Conservation (phyloP, 2,329 filamentous ascomycete species). For the Neurospora crassa region DNA sequence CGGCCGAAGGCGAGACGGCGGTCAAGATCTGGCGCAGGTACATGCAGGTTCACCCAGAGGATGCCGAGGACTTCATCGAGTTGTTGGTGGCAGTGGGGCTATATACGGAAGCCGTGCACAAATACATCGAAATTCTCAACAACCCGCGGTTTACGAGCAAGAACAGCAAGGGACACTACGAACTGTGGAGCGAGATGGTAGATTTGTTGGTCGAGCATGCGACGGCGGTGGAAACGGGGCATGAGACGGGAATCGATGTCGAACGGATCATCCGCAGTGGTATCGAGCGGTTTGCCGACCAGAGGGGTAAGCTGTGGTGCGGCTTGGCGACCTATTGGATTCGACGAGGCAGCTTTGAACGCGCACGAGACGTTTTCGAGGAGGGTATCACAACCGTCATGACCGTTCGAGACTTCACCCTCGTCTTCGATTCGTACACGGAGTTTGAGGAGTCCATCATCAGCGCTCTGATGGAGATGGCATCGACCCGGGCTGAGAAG, state of each 20-base stretch:
- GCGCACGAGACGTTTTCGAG: conserved; percentile 86
- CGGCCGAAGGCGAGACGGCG: conserved; percentile 80
- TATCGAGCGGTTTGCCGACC: conserved; percentile 82
- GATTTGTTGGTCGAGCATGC: conserved; percentile 89
- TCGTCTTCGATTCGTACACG: conserved; percentile 91
- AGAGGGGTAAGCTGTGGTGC: conserved; percentile 90
- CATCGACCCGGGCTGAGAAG: conserved; percentile 69
- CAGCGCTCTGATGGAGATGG: conserved; percentile 80
- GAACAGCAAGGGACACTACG: conserved; percentile 87
- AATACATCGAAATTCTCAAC: conserved; percentile 87
- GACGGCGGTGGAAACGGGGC: conserved; percentile 69
- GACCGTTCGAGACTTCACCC: conserved; percentile 94
- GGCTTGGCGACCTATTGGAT: conserved; percentile 96
- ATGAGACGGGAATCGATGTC: conserved; percentile 77
- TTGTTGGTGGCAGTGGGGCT: conserved; percentile 70
- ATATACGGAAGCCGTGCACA: conserved; percentile 84
- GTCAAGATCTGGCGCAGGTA: conserved; percentile 92
- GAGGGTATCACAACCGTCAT: conserved; percentile 96
- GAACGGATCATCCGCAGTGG: conserved; percentile 90
- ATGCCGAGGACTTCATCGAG: conserved; percentile 91
- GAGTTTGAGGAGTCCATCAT: conserved; percentile 98
- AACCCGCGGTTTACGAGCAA: conserved; percentile 87
- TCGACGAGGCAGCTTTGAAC: conserved; percentile 83
- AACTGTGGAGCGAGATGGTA: conserved; percentile 97
- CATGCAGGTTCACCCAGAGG: conserved; percentile 93